phyloP scores from a whole-genome alignment of 139 green algal genomes.

The Chloropicon primus region DNA sequence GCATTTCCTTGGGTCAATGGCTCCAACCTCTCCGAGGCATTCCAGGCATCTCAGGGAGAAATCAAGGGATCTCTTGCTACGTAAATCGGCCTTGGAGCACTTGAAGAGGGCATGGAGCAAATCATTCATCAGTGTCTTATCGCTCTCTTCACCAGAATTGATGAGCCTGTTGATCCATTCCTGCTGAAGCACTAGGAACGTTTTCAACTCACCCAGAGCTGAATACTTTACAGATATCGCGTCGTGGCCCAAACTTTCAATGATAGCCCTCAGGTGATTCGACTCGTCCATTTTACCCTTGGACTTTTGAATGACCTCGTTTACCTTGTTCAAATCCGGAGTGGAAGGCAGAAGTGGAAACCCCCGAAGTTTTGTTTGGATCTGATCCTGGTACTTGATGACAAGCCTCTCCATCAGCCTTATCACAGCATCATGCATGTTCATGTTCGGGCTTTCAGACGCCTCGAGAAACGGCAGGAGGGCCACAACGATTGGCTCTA shows the following conservation, averaged over 20 bases:
- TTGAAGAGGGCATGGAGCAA: background rate
- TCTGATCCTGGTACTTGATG: background rate
- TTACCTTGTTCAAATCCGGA: background rate
- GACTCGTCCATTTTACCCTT: constrained; percentile 1
- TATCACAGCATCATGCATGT: background rate
- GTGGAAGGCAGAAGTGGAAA: background rate
- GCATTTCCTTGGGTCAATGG: constrained; percentile 48
- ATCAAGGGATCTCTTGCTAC: background rate
- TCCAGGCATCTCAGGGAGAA: constrained; percentile 39
- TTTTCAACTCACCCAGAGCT: background rate
- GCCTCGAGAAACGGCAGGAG: background rate
- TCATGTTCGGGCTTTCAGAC: background rate
- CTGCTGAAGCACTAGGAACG: background rate
- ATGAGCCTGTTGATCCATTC: background rate
- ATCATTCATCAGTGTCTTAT: background rate
- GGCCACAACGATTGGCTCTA: background rate
- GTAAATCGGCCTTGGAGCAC: background rate
- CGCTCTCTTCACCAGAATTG: background rate
- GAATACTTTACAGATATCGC: background rate
- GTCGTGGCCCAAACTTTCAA: background rate
- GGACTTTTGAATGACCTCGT: background rate
- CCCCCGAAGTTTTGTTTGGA: background rate
- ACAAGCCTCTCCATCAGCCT: background rate
- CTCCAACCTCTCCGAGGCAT: constrained; percentile 65
- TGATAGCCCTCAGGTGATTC: background rate